These are phyloP conservation scores for Torulaspora maleeae DNA, from an alignment of 805 yeast species.

Conservation along the genomic window DNA sequence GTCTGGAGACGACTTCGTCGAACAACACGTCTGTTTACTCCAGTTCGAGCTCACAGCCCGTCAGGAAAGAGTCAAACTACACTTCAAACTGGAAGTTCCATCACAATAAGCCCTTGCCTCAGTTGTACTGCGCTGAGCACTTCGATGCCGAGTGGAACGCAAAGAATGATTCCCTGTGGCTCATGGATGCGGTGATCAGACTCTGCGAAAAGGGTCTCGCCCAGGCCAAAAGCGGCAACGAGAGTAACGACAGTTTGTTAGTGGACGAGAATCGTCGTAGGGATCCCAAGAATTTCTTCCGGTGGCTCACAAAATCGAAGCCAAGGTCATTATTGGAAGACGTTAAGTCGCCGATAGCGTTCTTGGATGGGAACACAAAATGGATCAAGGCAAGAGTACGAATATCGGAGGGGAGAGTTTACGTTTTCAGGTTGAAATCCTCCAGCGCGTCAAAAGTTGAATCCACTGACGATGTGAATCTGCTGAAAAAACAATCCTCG, in stretches of 20 bases:
- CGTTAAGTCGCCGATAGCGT: conserved; percentile 19
- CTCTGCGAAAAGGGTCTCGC: conserved; percentile 12
- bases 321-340: conserved; percentile 9
- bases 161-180: conserved; percentile 24
- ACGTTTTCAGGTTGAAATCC: conserved; percentile 17
- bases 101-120: conserved; percentile 22
- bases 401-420: conserved; percentile 29
- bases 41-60: conserved; percentile 8
- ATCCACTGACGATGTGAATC: conserved; percentile 10
- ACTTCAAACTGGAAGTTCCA: conserved; percentile 29
- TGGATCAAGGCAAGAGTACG: conserved; percentile 25
- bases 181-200: conserved; percentile 22
- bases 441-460: background rate
- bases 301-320: conserved; percentile 23
- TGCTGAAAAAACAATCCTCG: conserved; percentile 13
- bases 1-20: conserved; percentile 8
- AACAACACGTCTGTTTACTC: conserved; percentile 9
- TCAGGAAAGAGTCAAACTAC: conserved; percentile 11
- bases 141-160: conserved; percentile 21
- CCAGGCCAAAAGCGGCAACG: background rate
- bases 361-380: conserved; percentile 19
- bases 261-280: background rate
- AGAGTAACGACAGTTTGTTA: background rate
- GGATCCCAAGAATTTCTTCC: conserved; percentile 10
- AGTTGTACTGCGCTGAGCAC: conserved; percentile 23